Evolutionary conservation across 306 rosid genomes (phyloP).

Genomic region (Arachis stenosperma): DNA sequence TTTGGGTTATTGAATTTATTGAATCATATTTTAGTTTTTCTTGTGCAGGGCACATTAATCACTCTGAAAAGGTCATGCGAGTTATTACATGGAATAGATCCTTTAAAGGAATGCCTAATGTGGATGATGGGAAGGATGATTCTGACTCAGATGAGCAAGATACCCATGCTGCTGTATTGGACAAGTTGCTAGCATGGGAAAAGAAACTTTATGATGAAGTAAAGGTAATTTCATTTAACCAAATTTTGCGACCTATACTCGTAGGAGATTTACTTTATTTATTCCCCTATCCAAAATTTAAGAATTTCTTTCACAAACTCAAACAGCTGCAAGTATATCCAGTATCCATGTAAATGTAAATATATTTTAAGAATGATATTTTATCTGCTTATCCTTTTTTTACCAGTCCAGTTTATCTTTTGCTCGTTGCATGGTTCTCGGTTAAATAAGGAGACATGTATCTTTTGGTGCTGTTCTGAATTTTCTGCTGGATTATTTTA

Average conservation of each 20-base stretch:
- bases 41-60: conserved; percentile 85
- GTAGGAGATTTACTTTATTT: background rate
- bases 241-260: background rate
- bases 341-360: background rate
- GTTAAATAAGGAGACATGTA: background rate
- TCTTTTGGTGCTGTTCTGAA: conserved; percentile 2
- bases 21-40: background rate
- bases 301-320: conserved; percentile 6
- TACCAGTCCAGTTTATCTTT: background rate
- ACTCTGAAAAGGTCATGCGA: conserved; percentile 92
- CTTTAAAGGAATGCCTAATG: conserved; percentile 60
- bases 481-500: conserved; percentile 42
- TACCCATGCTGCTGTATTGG: conserved; percentile 93
- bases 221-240: conserved; percentile 56
- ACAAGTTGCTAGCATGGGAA: conserved; percentile 97
- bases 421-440: conserved; percentile 9
- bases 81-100: conserved; percentile 95
- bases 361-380: background rate
- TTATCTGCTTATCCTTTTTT: conserved; percentile 6
- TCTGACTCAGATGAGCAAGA: conserved; percentile 75
- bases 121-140: conserved; percentile 75
- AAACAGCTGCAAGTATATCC: conserved; percentile 9
- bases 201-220: conserved; percentile 96
- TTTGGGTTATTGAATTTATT: conserved; percentile 12
- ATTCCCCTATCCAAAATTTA: conserved; percentile 5